A percentile compares a stretch with the other conserved stretches of the same genome.
These are phyloP conservation scores for Helianthus tuberosus DNA, from an alignment of 129 eudicot species.

Conservation along the genomic window DNA sequence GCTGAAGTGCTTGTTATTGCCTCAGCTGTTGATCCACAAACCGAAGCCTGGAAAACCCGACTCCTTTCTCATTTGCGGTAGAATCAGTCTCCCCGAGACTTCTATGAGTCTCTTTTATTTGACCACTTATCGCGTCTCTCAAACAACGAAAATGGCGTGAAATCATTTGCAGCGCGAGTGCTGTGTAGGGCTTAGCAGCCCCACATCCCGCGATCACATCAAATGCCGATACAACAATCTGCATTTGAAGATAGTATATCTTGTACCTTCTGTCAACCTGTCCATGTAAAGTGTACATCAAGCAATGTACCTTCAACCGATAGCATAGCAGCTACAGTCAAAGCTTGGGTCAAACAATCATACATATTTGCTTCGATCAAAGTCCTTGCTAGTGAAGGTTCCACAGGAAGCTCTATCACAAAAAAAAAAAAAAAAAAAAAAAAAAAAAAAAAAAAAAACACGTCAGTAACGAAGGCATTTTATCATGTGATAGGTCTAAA, in stretches of 20 bases:
- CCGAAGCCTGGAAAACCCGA: slow-evolving; percentile 59
- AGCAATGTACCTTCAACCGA: too few relatives aligned
- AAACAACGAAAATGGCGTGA: slow-evolving; percentile 88
- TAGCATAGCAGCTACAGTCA: too few relatives aligned
- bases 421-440: too few relatives aligned
- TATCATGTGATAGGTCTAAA: too few relatives aligned
- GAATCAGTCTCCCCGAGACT: slow-evolving; percentile 76
- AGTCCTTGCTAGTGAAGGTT: too few relatives aligned
- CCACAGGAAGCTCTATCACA: too few relatives aligned
- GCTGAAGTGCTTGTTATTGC: slow-evolving; percentile 87
- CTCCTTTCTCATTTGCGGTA: slow-evolving; percentile 47
- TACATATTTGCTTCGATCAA: too few relatives aligned
- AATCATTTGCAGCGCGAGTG: slow-evolving; percentile 81
- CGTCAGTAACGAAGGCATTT: too few relatives aligned
- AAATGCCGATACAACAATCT: slow-evolving; percentile 77
- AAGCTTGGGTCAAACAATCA: too few relatives aligned
- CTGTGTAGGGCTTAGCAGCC: slow-evolving; percentile 80
- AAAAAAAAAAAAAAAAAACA: too few relatives aligned
- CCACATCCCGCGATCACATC: slow-evolving; percentile 76
- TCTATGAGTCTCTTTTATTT: slow-evolving; percentile 50
- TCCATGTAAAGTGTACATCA: slow-evolving; percentile 16
- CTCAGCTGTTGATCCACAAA: slow-evolving; percentile 69
- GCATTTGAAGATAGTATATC: slow-evolving; percentile 88
- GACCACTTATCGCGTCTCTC: slow-evolving; percentile 69
- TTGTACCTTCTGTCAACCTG: slow-evolving; percentile 89